phyloP scores from a whole-genome alignment of 371 early-diverging fungal genomes.

The Mucor circinelloides region DNA sequence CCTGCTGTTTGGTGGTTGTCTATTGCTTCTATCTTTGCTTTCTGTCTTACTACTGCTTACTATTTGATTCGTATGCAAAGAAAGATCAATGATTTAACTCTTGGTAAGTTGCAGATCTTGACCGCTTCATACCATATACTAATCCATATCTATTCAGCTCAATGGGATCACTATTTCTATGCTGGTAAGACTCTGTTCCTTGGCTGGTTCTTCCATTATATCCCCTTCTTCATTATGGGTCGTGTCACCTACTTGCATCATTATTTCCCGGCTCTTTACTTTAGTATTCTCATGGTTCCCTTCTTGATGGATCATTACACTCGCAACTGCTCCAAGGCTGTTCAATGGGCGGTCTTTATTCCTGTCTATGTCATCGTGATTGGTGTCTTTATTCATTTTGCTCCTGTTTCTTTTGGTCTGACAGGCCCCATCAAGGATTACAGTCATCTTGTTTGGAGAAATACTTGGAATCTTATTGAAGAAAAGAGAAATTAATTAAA shows the following conservation, averaged over 20 bases:
- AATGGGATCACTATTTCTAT: conserved; percentile 78
- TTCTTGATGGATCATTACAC: conserved; percentile 78
- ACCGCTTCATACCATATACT: neutral
- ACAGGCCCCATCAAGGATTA: conserved; percentile 68
- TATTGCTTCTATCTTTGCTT: conserved; percentile 65
- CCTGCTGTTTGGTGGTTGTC: conserved; percentile 96
- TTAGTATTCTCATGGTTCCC: conserved; percentile 79
- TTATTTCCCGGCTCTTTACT: conserved; percentile 98
- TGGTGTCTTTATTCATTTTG: conserved; percentile 73
- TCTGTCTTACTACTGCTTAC: conserved; percentile 42
- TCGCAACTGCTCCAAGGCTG: conserved; percentile 14
- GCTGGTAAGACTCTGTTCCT: conserved; percentile 72
- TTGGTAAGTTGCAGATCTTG: conserved; percentile 24
- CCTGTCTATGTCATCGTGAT: conserved; percentile 51
- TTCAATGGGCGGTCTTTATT: conserved; percentile 45
- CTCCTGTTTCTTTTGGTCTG: conserved; percentile 87
- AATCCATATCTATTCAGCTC: conserved; percentile 31
- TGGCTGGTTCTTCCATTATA: conserved; percentile 97
- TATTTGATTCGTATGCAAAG: conserved; percentile 77
- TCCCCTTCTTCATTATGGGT: conserved; percentile 98
- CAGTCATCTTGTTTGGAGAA: conserved; percentile 52
- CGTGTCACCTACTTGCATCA: conserved; percentile 98
- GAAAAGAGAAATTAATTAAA: conserved; percentile 19
- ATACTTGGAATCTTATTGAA: conserved; percentile 60
- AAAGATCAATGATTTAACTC: conserved; percentile 63